phyloP scores from a whole-genome alignment of 306 rosid species.

The Phaseolus lunatus region DNA sequence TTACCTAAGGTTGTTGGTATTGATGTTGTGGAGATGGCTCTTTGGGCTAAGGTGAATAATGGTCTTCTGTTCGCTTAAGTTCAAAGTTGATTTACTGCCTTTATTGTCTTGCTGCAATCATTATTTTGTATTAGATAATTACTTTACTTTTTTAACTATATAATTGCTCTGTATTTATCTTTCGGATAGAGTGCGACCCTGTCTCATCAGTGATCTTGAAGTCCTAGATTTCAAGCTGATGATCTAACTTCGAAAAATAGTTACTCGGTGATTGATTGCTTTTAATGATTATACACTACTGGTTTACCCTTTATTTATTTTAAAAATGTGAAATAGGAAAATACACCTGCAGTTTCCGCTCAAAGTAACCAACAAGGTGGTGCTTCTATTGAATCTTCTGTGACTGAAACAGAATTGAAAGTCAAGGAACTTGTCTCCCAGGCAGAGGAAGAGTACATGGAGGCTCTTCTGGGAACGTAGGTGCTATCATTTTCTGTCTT shows the following conservation, averaged over 20 bases:
- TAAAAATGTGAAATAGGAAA: conserved; percentile 68
- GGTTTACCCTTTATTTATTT: conserved; percentile 31
- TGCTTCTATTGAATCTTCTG: conserved; percentile 62
- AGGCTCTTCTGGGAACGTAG: conserved; percentile 95
- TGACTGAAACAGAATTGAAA: conserved; percentile 70
- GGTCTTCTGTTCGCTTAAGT: conserved; percentile 44
- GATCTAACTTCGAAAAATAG: conserved; percentile 31
- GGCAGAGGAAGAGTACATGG: conserved; percentile 99
- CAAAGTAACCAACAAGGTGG: conserved; percentile 60
- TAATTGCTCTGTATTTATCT: conserved; percentile 27
- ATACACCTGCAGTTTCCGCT: conserved; percentile 66
- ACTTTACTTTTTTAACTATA: conserved; percentile 18
- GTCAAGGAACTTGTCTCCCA: conserved; percentile 98
- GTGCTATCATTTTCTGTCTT: conserved; percentile 40
- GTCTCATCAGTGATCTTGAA: conserved; percentile 34
- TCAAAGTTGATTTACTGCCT: conserved; percentile 20
- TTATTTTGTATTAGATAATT: neutral
- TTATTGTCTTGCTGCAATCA: conserved; percentile 27
- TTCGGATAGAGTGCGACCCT: conserved; percentile 27
- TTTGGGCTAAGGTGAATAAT: conserved; percentile 93
- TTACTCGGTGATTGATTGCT: conserved; percentile 15
- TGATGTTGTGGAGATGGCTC: conserved; percentile 99
- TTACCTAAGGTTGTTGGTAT: conserved; percentile 95
- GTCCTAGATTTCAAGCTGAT: conserved; percentile 29
- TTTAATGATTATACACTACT: conserved; percentile 23